A percentile compares a stretch with the other conserved stretches of the same genome.
Conservation (phyloP, 1,139 yeast species). For the Arxiozyma telluris region DNA sequence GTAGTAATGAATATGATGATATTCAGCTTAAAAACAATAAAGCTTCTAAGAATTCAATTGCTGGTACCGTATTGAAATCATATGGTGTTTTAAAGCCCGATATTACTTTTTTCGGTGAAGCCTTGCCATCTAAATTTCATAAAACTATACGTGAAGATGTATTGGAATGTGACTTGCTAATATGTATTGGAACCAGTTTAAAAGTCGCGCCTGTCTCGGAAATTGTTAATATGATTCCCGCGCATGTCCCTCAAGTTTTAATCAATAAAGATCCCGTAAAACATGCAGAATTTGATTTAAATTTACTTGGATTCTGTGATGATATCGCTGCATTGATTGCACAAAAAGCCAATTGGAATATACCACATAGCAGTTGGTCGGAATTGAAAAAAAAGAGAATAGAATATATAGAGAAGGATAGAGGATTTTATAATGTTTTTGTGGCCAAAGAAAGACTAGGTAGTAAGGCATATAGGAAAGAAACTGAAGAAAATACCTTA, state of each 20-base stretch:
- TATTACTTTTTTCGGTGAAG: slow-evolving; percentile 90
- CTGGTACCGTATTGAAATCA: slow-evolving; percentile 32
- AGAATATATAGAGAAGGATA: slow-evolving; percentile 21
- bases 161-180: slow-evolving; percentile 63
- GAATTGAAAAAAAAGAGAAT: slow-evolving; percentile 19
- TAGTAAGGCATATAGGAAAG: not conserved
- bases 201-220: slow-evolving; percentile 96
- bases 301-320: slow-evolving; percentile 78
- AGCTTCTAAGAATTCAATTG: not conserved
- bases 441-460: not conserved
- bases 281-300: slow-evolving; percentile 74
- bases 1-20: slow-evolving; percentile 25
- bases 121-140: slow-evolving; percentile 68
- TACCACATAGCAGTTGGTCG: slow-evolving; percentile 45
- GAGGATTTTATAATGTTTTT: slow-evolving; percentile 21
- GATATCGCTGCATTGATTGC: slow-evolving; percentile 67
- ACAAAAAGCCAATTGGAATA: slow-evolving; percentile 54
- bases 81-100: slow-evolving; percentile 93
- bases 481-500: not conserved
- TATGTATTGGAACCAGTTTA: slow-evolving; percentile 88
- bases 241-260: slow-evolving; percentile 69
- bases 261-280: slow-evolving; percentile 75
- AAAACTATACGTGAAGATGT: slow-evolving; percentile 51
- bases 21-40: not conserved
- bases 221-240: slow-evolving; percentile 67